These are phyloP conservation scores for Amylocarpus encephaloides DNA, from an alignment of 2,329 filamentous ascomycete genomes.

Conservation along the genomic window DNA sequence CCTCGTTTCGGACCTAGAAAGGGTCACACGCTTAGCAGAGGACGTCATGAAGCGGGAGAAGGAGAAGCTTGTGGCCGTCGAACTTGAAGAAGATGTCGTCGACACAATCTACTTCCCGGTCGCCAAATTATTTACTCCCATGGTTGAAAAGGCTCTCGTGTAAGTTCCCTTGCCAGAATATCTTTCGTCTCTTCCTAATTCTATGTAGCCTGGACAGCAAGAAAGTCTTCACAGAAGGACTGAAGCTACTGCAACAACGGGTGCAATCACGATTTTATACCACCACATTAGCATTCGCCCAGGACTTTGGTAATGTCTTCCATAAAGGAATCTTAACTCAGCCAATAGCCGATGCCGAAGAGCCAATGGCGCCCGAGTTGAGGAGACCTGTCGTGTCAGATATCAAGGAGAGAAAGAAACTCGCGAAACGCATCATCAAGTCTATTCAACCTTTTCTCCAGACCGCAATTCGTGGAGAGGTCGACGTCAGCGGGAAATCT, in stretches of 20 bases:
- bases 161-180: conserved; percentile 45
- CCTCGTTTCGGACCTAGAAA: conserved; percentile 69
- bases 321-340: conserved; percentile 39
- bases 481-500: conserved; percentile 67
- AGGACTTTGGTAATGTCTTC: conserved; percentile 51
- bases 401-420: conserved; percentile 71
- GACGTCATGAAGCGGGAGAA: conserved; percentile 69
- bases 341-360: conserved; percentile 16
- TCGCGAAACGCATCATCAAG: conserved; percentile 87
- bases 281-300: conserved; percentile 49
- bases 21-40: conserved; percentile 63
- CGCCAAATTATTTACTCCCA: conserved; percentile 65
- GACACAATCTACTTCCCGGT: conserved; percentile 91
- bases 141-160: conserved; percentile 73
- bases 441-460: conserved; percentile 73
- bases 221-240: conserved; percentile 48
- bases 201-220: conserved; percentile 53
- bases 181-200: conserved; percentile 32
- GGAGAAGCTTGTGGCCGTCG: conserved; percentile 68
- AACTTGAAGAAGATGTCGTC: conserved; percentile 71
- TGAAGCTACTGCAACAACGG: conserved; percentile 44
- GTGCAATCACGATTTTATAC: conserved; percentile 52
- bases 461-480: conserved; percentile 69
- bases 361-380: conserved; percentile 28
- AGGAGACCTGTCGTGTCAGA: conserved; percentile 43